These are phyloP conservation scores for Ophiostoma australiae DNA, from an alignment of 2,329 filamentous ascomycete species.

Conservation along the genomic window DNA sequence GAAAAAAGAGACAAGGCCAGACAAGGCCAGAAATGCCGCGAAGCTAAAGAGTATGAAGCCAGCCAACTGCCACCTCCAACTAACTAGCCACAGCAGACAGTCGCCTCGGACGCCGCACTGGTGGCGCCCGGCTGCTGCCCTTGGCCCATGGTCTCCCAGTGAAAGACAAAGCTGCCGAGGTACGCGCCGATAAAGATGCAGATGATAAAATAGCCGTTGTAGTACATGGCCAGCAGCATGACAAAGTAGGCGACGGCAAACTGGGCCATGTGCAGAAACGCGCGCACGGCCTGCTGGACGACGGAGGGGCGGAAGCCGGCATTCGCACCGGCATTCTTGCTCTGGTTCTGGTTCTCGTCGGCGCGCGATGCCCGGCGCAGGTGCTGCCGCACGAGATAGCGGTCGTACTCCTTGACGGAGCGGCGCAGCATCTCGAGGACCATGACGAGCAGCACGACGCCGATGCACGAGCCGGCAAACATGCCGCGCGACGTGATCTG, in stretches of 20 bases:
- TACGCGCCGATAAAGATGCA: conserved; percentile 74
- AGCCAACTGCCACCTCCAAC: not conserved
- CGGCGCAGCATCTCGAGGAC: conserved; percentile 68
- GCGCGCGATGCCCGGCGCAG: conserved; percentile 21
- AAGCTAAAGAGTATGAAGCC: no score
- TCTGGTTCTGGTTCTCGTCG: conserved; percentile 6
- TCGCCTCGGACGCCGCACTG: conserved; percentile 31
- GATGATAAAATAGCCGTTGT: conserved; percentile 71
- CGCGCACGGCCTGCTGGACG: conserved; percentile 61
- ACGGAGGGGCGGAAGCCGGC: conserved; percentile 51
- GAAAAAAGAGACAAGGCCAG: not conserved
- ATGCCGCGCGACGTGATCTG: conserved; percentile 62
- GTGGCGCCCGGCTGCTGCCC: conserved; percentile 27
- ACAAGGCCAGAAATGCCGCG: not conserved
- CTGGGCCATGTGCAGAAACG: conserved; percentile 63
- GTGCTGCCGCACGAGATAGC: conserved; percentile 55
- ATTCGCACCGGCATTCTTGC: not conserved
- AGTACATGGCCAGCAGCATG: conserved; percentile 66
- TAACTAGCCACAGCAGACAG: conserved; percentile 30
- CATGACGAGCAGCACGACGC: conserved; percentile 68
- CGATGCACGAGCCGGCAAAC: conserved; percentile 78
- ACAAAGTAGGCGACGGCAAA: conserved; percentile 74
- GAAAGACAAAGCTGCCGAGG: conserved; percentile 66
- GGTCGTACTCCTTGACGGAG: conserved; percentile 66
- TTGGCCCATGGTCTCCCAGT: conserved; percentile 54